Percentiles rank a stretch among this genome's conserved stretches.
Evolutionary conservation across 768 basidiomycete species (phyloP).

Genomic region (Suillus discolor): DNA sequence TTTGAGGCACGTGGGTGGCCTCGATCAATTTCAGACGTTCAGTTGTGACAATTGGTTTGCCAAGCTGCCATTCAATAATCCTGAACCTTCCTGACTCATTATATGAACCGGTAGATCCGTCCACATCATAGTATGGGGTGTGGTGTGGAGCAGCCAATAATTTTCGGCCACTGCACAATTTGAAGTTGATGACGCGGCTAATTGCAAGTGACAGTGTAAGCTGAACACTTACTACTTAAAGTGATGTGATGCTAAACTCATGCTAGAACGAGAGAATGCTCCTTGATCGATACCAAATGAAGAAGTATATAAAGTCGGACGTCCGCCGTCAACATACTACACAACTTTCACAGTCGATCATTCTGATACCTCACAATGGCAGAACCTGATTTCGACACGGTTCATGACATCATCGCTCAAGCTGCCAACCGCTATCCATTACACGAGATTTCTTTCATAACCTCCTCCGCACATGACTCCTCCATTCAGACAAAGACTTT

Average conservation of each 20-base stretch:
- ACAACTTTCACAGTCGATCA: not conserved
- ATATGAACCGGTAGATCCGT: not conserved
- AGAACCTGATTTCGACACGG: not conserved
- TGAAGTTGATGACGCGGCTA: not conserved
- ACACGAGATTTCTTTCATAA: constrained; percentile 27
- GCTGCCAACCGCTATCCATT: constrained; percentile 1
- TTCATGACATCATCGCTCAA: not conserved
- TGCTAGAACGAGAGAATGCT: not conserved
- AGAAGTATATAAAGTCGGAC: not conserved
- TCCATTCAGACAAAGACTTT: constrained; percentile 30
- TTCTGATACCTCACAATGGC: not conserved
- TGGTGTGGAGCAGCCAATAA: not conserved
- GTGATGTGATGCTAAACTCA: not conserved
- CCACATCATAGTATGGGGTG: not conserved
- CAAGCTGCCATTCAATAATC: not conserved
- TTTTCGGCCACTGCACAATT: not conserved
- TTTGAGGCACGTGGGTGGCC: too few species aligned
- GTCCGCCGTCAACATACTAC: not conserved
- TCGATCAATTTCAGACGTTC: not conserved
- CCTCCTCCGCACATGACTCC: constrained; percentile 32
- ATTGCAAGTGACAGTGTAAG: not conserved
- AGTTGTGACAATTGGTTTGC: not conserved
- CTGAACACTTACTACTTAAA: not conserved
- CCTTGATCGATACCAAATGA: not conserved
- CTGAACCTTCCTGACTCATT: not conserved